phyloP scores from a whole-genome alignment of 2,329 filamentous ascomycete genomes.

The Byssothecium circinans region DNA sequence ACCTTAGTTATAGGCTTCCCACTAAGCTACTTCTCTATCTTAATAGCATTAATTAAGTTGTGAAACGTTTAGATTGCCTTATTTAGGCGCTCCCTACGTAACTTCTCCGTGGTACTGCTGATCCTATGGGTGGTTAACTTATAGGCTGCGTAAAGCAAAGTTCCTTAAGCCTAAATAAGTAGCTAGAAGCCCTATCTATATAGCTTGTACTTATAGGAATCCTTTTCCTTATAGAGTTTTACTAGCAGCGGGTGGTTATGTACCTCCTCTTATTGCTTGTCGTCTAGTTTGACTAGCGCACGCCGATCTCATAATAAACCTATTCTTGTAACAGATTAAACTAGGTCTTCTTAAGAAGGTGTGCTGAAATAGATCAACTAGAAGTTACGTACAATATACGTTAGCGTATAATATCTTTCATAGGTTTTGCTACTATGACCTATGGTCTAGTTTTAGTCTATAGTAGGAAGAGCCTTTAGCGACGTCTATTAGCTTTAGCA shows the following conservation, averaged over 20 bases:
- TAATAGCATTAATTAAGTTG: too few relatives aligned
- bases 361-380: conserved; percentile 21
- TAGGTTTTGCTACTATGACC: conserved; percentile 16
- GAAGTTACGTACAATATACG: conserved; percentile 17
- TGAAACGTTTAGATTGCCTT: too few relatives aligned
- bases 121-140: too few relatives aligned
- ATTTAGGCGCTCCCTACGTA: too few relatives aligned
- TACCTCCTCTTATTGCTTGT: conserved; percentile 11
- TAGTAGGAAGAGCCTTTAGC: not conserved
- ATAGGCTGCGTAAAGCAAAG: too few relatives aligned
- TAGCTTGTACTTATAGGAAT: too few relatives aligned
- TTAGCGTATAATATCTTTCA: conserved; percentile 20
- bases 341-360: conserved; percentile 16
- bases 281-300: conserved; percentile 16
- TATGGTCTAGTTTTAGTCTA: conserved; percentile 17
- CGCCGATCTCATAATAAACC: conserved; percentile 14
- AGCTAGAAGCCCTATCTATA: too few relatives aligned
- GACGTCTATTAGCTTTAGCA: not conserved
- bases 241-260: not conserved
- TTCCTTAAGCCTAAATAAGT: too few relatives aligned
- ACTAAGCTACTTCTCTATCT: too few relatives aligned
- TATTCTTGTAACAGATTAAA: conserved; percentile 19
- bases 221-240: conserved; percentile 1
- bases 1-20: too few relatives aligned
- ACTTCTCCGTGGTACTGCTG: too few relatives aligned